Conservation (phyloP, 352 stramenopile species). For the Thalassiosira mediterranea region DNA sequence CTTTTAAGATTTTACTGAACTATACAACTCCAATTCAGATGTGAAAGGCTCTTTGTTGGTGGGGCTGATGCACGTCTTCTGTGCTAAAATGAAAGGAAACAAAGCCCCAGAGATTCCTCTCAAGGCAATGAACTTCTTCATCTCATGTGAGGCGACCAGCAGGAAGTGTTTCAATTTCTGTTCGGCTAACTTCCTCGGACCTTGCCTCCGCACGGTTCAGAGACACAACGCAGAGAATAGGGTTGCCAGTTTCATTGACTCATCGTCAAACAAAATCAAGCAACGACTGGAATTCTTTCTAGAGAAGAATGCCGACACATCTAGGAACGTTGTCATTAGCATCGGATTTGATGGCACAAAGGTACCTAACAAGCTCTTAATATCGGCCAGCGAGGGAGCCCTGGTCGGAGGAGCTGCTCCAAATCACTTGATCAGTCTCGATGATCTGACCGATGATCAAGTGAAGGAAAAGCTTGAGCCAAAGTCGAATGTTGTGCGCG, state of each 20-base stretch:
- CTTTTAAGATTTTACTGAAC: slow-evolving; percentile 4
- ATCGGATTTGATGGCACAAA: slow-evolving; percentile 20
- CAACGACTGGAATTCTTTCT: neutral
- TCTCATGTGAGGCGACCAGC: slow-evolving; percentile 3
- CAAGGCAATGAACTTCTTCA: slow-evolving; percentile 19
- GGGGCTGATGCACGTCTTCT: neutral
- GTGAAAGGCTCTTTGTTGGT: slow-evolving; percentile 4
- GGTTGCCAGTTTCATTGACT: slow-evolving; percentile 4
- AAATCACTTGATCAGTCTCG: slow-evolving; percentile 21
- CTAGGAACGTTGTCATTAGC: slow-evolving; percentile 3
- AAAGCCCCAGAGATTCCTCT: neutral
- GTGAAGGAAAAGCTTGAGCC: slow-evolving; percentile 3
- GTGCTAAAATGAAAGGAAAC: neutral
- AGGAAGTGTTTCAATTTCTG: slow-evolving; percentile 20
- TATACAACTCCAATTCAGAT: neutral
- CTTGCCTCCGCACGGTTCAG: neutral
- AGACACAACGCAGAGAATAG: neutral
- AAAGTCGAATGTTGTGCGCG: slow-evolving; percentile 2
- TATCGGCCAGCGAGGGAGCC: neutral
- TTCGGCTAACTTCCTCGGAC: slow-evolving; percentile 14
- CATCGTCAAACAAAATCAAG: neutral
- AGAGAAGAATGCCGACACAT: neutral
- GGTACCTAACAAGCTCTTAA: neutral
- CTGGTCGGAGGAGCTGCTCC: slow-evolving; percentile 15
- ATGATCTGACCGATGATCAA: neutral